phyloP scores from a whole-genome alignment of 345 rosid species.

The Aegle marmelos region DNA sequence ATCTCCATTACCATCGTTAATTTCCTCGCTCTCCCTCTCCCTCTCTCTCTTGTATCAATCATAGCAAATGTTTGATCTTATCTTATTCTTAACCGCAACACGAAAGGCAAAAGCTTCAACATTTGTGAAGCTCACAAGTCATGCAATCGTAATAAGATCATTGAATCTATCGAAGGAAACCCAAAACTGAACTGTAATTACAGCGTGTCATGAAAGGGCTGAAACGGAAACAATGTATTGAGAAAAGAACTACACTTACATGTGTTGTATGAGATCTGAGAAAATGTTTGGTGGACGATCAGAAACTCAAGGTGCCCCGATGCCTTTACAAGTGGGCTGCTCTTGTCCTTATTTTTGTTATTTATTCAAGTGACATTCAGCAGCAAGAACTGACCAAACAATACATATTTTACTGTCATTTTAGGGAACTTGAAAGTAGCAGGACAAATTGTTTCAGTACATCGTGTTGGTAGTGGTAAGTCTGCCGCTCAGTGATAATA shows the following conservation, averaged over 20 bases:
- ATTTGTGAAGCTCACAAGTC: background rate
- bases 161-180: slow-evolving; percentile 1
- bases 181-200: background rate
- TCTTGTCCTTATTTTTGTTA: slow-evolving; percentile 5
- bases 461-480: too few relatives aligned
- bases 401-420: background rate
- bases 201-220: background rate
- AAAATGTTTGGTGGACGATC: slow-evolving; percentile 15
- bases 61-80: background rate
- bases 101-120: background rate
- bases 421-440: background rate
- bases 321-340: slow-evolving; percentile 12
- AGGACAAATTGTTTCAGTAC: background rate
- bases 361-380: background rate
- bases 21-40: background rate
- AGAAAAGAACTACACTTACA: background rate
- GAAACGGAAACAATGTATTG: slow-evolving; percentile 5
- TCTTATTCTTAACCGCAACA: background rate
- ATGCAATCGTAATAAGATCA: background rate
- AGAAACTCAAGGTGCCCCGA: slow-evolving; percentile 14
- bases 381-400: background rate
- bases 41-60: background rate
- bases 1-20: slow-evolving; percentile 30
- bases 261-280: background rate
- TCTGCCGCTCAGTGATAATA: too few relatives aligned